Conservation (phyloP, 345 rosid species). For the Eucalyptus polyanthemos region DNA sequence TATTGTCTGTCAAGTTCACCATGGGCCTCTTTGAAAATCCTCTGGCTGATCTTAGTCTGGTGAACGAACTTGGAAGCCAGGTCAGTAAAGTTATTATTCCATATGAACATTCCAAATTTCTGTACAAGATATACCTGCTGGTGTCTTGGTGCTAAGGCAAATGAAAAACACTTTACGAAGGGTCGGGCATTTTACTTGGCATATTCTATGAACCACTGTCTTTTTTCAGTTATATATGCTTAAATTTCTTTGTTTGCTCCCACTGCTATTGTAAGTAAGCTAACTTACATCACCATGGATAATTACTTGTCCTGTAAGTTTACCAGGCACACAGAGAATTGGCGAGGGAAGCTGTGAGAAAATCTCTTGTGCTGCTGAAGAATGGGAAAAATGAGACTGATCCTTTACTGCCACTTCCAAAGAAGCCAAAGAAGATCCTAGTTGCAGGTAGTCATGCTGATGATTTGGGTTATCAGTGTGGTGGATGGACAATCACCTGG, state of each 20-base stretch:
- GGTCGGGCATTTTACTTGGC: background rate
- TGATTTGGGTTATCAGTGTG: slow-evolving; percentile 93
- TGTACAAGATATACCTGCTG: background rate
- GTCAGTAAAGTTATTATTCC: slow-evolving; percentile 10
- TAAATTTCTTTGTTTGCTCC: background rate
- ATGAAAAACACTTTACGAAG: background rate
- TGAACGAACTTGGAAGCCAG: slow-evolving; percentile 79
- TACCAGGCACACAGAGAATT: slow-evolving; percentile 76
- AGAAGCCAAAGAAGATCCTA: slow-evolving; percentile 62
- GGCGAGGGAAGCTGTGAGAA: slow-evolving; percentile 96
- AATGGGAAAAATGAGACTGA: slow-evolving; percentile 47
- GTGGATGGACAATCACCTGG: slow-evolving; percentile 96
- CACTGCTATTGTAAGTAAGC: background rate
- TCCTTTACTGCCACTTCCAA: slow-evolving; percentile 78
- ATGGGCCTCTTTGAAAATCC: slow-evolving; percentile 97
- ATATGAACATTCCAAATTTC: background rate
- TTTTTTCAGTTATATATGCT: background rate
- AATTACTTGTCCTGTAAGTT: background rate
- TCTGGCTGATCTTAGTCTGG: slow-evolving; percentile 62
- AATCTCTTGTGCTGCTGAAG: slow-evolving; percentile 88
- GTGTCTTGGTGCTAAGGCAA: background rate
- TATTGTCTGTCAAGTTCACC: slow-evolving; percentile 69
- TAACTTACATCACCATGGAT: background rate
- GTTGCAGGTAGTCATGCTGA: slow-evolving; percentile 91
- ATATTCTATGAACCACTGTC: background rate